Percentiles rank a stretch among this genome's conserved stretches.
These are phyloP conservation scores for Evansstolkia leycettana DNA, from an alignment of 495 filamentous ascomycete species.

Conservation along the genomic window DNA sequence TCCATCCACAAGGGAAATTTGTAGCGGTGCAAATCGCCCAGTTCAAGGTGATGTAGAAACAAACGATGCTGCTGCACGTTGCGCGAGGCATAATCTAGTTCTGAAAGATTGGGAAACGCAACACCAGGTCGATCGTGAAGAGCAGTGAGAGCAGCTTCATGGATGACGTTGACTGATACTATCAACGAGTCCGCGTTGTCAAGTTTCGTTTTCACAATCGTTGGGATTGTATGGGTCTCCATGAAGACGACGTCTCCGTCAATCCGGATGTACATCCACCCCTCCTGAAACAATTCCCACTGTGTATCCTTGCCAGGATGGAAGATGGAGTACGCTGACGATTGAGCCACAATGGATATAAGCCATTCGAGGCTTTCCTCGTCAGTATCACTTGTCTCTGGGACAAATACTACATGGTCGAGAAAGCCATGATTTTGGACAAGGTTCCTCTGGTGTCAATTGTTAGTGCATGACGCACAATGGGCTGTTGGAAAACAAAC, in stretches of 20 bases:
- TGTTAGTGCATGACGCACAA: conserved; percentile 2
- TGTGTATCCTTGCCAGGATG: conserved; percentile 6
- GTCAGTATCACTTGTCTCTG: conserved; percentile 34
- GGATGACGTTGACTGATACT: conserved; percentile 42
- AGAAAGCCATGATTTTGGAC: conserved; percentile 38
- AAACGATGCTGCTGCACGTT: conserved; percentile 41
- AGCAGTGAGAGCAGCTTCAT: conserved; percentile 21
- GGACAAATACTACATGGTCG: conserved; percentile 40
- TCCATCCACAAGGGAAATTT: conserved; percentile 41
- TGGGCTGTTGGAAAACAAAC: conserved; percentile 5
- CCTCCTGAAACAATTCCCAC: conserved; percentile 8
- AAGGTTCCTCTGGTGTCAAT: conserved; percentile 30
- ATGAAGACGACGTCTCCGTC: conserved; percentile 44
- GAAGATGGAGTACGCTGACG: conserved; percentile 17
- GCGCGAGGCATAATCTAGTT: conserved; percentile 11
- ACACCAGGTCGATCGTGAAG: conserved; percentile 24
- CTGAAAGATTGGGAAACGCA: conserved; percentile 25
- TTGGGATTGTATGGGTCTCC: conserved; percentile 40
- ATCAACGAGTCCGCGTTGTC: conserved; percentile 32
- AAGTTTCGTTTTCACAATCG: conserved; percentile 38
- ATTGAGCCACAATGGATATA: conserved; percentile 13
- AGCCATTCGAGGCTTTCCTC: conserved; percentile 33
- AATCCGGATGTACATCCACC: conserved; percentile 41
- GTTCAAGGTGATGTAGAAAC: conserved; percentile 39
- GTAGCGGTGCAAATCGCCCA: conserved; percentile 28